Base-by-base conservation (phyloP, 2,329 filamentous ascomycete species). In the Aspergillus luchuensis region DNA sequence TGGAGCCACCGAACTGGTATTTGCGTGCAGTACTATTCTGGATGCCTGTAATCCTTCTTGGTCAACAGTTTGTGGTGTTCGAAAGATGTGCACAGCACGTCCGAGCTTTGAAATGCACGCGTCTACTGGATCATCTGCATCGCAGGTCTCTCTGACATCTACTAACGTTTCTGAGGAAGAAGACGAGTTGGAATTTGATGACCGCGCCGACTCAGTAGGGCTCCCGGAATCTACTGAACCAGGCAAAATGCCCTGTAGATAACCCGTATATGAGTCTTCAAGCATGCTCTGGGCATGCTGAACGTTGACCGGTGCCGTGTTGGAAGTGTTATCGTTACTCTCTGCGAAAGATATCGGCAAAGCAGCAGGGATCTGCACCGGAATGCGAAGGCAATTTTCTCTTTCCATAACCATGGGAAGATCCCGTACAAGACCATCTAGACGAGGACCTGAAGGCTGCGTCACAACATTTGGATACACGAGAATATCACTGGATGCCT, bases 161-260 rank as follows among this genome's bases (percentile, higher is more conserved):
- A 43, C 8, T 1, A 43, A 43, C 0, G 39, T 43, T 43, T 17
- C 19, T 1, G 39, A 43, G 13, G 39, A 43, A 43, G 17, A 43
- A 21, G 0, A 0, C 3, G 28, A 30, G 28, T 43, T 19, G 4
- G 8, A 43, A 8, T 8, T 17, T 0, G 39, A 43, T 19, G 39
- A 43, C 4, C 8, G 3, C 4, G 1, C 17, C 10, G 39, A 13
- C 2, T 43, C 17, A 1, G 39, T 8, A 0, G 21, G 19, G 8
- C 2, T 17, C 8, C 3, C 13, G 0, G n/a, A 13, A 5, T 0
- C 17, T 0, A 0, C 39, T 19, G 10, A 2, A 2, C 0, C 1
- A 1, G 39, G 8, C 10, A 10, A 19, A 43, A 43, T 3, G 17
- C 17, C 39, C 8, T 8, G n/a, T 19, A 43, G 39, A 5, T n/a